Evolutionary conservation across 345 rosid species (phyloP).

Genomic region (Rhizophora mangle): DNA sequence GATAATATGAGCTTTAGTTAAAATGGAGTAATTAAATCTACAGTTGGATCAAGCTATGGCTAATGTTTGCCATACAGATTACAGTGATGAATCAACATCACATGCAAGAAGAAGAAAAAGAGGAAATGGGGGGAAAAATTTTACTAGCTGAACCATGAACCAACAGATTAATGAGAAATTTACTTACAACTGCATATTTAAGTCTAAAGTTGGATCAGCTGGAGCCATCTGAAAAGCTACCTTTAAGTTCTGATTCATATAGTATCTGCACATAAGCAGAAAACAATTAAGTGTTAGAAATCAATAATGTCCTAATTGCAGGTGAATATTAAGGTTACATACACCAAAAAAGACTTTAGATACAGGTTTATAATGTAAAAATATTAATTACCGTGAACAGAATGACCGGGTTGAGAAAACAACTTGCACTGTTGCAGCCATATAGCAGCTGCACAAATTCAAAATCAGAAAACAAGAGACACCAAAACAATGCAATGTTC

Average conservation of each 20-base stretch:
- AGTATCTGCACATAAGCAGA: slow-evolving; percentile 51
- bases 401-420: slow-evolving; percentile 74
- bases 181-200: slow-evolving; percentile 94
- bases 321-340: neutral
- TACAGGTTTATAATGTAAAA: neutral
- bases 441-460: slow-evolving; percentile 74
- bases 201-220: slow-evolving; percentile 95
- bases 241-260: slow-evolving; percentile 61
- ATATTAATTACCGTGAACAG: slow-evolving; percentile 51
- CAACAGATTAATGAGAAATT: slow-evolving; percentile 1
- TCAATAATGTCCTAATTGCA: slow-evolving; percentile 2
- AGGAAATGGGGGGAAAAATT: neutral
- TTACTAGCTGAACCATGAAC: neutral
- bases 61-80: neutral
- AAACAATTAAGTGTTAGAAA: slow-evolving; percentile 15
- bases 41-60: too few species aligned
- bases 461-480: slow-evolving; percentile 22
- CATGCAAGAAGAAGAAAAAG: neutral
- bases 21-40: too few species aligned
- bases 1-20: too few species aligned
- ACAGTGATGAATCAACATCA: neutral
- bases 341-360: neutral
- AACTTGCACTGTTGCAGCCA: slow-evolving; percentile 99
- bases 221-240: slow-evolving; percentile 81
- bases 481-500: slow-evolving; percentile 10